Evolutionary conservation across 202 grass and related monocot genomes (phyloP), one percentile per base, ranked within the genome.

Genomic region (Panicum virgatum): DNA sequence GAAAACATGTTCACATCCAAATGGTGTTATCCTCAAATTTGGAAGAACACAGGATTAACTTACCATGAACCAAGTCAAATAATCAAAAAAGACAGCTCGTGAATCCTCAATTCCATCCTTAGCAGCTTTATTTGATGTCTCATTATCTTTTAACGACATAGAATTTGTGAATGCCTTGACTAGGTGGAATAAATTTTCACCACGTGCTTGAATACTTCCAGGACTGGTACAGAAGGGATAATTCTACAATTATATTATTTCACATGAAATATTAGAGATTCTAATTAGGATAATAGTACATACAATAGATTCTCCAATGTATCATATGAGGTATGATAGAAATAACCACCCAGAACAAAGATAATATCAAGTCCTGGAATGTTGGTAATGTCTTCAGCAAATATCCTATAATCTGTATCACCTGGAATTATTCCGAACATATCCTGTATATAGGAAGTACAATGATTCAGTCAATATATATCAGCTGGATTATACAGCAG

Each of bases 301-400:
- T 95, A 98, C 96, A 98, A 25, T 69, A 98, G 86, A 48, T 91
- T 95, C 66, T 95, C 96, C 66, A 98, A 58, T 29, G 96, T 98
- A 88, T 95, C 96, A 71, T 88, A 98, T 50, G 96, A 91, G 30
- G 96, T 98, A 86, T 98, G 96, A 72, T 98, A 98, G 83, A 93
- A 98, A 88, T 98, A 98, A 84, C 96, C 96, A 82, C 96, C 96
- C 37, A 98, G 87, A 83, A 98, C 92, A 93, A 98, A 98, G 75
- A 98, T 98, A 75, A 95, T 95, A 95, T 98, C 96, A 65, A 98
- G 87, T 91, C 96, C 96, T 27, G 96, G 96, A 80, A 98, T 95
- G 53, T 95, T 91, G 5, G 84, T 89, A 83, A 90, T 87, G 88
- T 98, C 96, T 88, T 95, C 80, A 88, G 96, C 92, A 86, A 98